A percentile compares a stretch with the other conserved stretches of the same genome.
These are phyloP conservation scores for Acanthamoeba royreba DNA, from an alignment of 208 protist genomes.

Conservation along the genomic window DNA sequence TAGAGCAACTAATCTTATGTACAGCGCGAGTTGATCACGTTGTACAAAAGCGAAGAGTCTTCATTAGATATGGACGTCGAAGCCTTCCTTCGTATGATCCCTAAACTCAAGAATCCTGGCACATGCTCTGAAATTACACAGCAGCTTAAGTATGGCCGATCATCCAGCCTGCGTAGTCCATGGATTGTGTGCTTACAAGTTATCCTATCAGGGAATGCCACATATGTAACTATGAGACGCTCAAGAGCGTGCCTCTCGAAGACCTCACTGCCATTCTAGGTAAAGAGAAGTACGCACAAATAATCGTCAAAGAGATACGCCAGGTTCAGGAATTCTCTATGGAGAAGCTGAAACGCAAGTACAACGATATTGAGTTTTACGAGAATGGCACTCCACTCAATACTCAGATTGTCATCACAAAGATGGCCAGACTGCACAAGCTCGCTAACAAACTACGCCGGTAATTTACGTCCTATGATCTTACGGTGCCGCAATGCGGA, in stretches of 20 bases:
- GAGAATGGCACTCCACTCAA: background rate
- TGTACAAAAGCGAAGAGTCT: background rate
- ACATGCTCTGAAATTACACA: background rate
- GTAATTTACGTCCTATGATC: too few species aligned
- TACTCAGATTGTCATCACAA: background rate
- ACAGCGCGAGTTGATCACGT: background rate
- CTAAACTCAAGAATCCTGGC: background rate
- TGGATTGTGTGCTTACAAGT: background rate
- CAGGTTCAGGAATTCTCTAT: background rate
- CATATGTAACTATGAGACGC: background rate
- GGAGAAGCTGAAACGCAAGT: conserved; percentile 7
- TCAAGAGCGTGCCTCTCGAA: background rate
- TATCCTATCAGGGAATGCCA: background rate
- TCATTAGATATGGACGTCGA: background rate
- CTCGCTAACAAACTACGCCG: background rate
- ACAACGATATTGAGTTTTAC: background rate
- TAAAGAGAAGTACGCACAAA: background rate
- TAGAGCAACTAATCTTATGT: background rate
- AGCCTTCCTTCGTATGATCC: background rate
- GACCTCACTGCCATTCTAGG: background rate
- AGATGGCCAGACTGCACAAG: background rate
- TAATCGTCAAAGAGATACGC: background rate
- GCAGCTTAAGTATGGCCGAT: background rate
- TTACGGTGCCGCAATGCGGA: too few species aligned
- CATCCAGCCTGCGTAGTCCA: background rate